A percentile compares a stretch with the other conserved stretches of the same genome.
phyloP scores from a whole-genome alignment of 176 grass and related monocot genomes.

The Leersia perrieri region DNA sequence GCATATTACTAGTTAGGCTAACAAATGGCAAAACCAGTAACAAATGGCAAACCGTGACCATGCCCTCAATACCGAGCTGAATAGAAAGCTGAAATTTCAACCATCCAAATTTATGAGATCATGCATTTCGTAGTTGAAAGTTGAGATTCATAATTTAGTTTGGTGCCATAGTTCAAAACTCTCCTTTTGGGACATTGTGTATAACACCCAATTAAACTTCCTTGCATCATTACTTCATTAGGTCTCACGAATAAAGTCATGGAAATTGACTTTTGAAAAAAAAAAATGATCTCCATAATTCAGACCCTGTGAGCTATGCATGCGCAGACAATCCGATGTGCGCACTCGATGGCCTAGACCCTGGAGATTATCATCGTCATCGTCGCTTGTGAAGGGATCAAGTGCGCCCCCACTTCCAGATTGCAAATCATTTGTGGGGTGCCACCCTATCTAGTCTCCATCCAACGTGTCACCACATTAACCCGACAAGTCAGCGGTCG shows the following conservation, averaged over 20 bases:
- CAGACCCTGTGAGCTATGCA: background rate
- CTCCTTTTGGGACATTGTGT: background rate
- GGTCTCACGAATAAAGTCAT: background rate
- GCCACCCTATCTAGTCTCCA: slow-evolving; percentile 27
- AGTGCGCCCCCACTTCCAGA: slow-evolving; percentile 18
- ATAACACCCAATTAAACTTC: background rate
- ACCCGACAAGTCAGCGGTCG: background rate
- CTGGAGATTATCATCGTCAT: slow-evolving; percentile 12
- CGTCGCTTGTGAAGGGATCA: slow-evolving; percentile 20
- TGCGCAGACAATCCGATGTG: slow-evolving; percentile 24
- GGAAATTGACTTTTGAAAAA: background rate
- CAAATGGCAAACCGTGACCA: background rate
- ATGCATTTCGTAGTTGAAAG: background rate
- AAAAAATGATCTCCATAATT: background rate
- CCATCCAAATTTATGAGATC: too few relatives aligned
- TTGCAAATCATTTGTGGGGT: slow-evolving; percentile 46
- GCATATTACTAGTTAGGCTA: too few relatives aligned
- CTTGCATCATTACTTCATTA: background rate
- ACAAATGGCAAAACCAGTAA: too few relatives aligned
- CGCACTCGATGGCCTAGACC: slow-evolving; percentile 25
- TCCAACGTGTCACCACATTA: slow-evolving; percentile 6
- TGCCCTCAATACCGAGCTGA: too few relatives aligned
- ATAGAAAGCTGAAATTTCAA: background rate
- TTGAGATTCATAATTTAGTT: background rate
- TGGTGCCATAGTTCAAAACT: background rate